These are phyloP conservation scores for Pleodorina starrii DNA, from an alignment of 139 green algal species.

Conservation along the genomic window DNA sequence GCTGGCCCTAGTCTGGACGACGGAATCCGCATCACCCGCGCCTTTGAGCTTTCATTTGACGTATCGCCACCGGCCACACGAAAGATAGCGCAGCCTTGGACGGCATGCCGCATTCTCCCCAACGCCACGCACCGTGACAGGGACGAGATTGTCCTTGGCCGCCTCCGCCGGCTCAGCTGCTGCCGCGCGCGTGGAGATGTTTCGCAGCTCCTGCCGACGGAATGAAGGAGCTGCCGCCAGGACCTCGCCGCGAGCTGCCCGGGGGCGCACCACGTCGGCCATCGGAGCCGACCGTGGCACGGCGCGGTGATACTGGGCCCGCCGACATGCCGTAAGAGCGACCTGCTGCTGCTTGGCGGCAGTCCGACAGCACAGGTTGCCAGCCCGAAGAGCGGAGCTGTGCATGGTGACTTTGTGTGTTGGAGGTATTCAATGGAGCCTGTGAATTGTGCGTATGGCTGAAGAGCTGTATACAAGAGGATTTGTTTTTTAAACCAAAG, in stretches of 20 bases:
- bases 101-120: too few species aligned
- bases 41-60: too few species aligned
- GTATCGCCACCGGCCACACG: too few species aligned
- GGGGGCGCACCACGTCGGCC: background rate
- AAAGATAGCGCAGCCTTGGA: too few species aligned
- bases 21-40: too few species aligned
- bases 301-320: background rate
- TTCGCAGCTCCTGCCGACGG: background rate
- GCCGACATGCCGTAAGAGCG: background rate
- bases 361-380: constrained; percentile 1
- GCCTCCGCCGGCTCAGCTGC: background rate
- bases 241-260: background rate
- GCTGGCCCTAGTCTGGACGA: too few species aligned
- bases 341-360: background rate
- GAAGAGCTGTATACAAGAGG: too few species aligned
- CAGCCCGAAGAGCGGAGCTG: background rate
- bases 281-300: background rate
- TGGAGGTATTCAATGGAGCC: too few species aligned
- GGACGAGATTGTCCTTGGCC: constrained; percentile 48
- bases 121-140: constrained; percentile 53
- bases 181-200: background rate
- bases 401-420: background rate
- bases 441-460: too few species aligned
- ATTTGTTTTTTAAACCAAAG: too few species aligned
- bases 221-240: background rate